These are phyloP conservation scores for Entophlyctis luteolus DNA, from an alignment of 192 early-diverging fungal species.

Conservation along the genomic window DNA sequence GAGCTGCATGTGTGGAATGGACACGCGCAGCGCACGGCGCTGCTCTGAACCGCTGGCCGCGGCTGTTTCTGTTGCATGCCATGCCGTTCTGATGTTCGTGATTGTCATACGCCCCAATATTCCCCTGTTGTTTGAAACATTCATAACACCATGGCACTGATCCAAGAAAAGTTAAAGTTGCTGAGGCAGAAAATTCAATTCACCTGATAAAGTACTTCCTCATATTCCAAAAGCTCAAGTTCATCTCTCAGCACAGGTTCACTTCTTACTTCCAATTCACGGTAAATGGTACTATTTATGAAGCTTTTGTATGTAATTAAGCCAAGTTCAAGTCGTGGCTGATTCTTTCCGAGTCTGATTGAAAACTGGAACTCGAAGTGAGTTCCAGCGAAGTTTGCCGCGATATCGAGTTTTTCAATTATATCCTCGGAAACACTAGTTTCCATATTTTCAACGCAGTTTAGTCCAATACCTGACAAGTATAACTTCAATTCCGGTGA, in stretches of 20 bases:
- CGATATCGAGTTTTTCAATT: not conserved
- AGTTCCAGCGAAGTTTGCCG: not conserved
- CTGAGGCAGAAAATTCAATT: not conserved
- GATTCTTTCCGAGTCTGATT: not conserved
- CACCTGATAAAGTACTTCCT: slow-evolving; percentile 8
- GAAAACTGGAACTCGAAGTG: not conserved
- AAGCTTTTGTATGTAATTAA: not conserved
- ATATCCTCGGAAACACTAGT: not conserved
- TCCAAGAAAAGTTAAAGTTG: not conserved
- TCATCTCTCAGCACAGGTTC: not conserved
- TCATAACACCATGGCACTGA: slow-evolving; percentile 2
- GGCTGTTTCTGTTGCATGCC: not conserved
- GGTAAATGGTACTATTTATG: not conserved
- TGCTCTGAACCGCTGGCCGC: too few species aligned
- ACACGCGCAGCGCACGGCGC: too few species aligned
- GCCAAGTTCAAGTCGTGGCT: not conserved
- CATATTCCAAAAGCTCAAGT: slow-evolving; percentile 10
- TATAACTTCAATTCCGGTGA: not conserved
- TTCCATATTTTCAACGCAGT: not conserved
- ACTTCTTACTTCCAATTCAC: slow-evolving; percentile 10
- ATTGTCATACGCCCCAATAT: slow-evolving; percentile 1
- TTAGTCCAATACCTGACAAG: not conserved
- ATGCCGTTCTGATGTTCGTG: slow-evolving; percentile 12
- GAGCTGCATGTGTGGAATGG: slow-evolving; percentile 10
- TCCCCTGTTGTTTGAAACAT: slow-evolving; percentile 12